Evolutionary conservation across 2,329 filamentous ascomycete genomes (phyloP), one percentile per base, ranked within the genome.

Genomic region (Exophiala mesophila): DNA sequence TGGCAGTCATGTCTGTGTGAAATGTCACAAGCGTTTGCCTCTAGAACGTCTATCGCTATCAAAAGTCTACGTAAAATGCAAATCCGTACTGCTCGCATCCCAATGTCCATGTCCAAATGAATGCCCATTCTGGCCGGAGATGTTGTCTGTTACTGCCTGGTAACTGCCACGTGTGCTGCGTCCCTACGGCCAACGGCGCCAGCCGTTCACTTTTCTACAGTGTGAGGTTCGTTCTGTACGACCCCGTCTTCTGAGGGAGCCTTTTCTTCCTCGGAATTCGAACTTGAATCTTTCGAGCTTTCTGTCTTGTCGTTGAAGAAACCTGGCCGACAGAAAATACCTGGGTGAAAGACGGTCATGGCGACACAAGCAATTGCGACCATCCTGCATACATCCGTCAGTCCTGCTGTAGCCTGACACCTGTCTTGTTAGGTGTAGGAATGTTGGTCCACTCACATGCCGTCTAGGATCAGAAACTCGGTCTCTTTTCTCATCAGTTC

Each of bases 401-500:
- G n/a, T n/a, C n/a, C n/a, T n/a, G n/a, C n/a, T n/a, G n/a, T n/a
- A n/a, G n/a, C n/a, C n/a, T n/a, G n/a, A n/a, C n/a, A n/a, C n/a
- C n/a, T n/a, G n/a, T n/a, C n/a, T n/a, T n/a, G n/a, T n/a, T 21
- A 24, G 37, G 12, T 15, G 29, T 5, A 3, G 15, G 13, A 3
- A 18, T n/a, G 7, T 12, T 7, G 3, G 28, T 15, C 5, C 8
- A 65, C 66, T 61, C 51, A 70, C 67, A 66, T 66, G 59, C 68
- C 69, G 50, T 73, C 70, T 4, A 73, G 56, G 5, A 72, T 55
- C 16, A 72, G 56, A 42, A 73, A 73, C 42, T 71, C 68, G 4
- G 59, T 57, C 54, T 73, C 68, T 24, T 66, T 66, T 39, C 63
- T 63, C 69, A 72, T 72, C 30, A 71, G 49, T 0, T 61, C 56